Conservation (phyloP, 768 basidiomycete genomes). For the Clitopilus hobsonii region DNA sequence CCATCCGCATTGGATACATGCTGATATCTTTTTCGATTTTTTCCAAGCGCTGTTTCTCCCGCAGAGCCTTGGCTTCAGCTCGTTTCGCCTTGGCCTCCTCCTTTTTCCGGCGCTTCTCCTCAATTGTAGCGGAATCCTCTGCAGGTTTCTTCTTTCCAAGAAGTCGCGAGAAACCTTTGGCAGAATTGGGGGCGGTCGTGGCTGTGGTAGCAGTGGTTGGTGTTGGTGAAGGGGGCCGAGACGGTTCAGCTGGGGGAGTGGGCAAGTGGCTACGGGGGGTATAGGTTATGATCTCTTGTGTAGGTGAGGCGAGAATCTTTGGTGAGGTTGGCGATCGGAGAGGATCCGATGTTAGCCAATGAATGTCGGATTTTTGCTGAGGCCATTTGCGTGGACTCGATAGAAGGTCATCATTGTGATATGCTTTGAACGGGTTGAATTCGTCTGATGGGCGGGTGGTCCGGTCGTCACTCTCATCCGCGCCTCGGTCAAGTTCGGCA, state of each 20-base stretch:
- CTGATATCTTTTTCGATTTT: conserved; percentile 7
- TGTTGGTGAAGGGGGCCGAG: conserved; percentile 1
- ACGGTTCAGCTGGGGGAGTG: neutral
- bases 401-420: conserved; percentile 9
- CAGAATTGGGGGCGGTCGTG: conserved; percentile 11
- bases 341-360: conserved; percentile 8
- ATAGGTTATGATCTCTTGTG: neutral
- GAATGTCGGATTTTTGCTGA: conserved; percentile 20
- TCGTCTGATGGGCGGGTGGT: neutral
- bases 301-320: neutral
- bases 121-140: conserved; percentile 30
- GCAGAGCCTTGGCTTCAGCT: conserved; percentile 12
- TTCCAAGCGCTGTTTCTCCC: conserved; percentile 11
- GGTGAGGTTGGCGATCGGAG: conserved; percentile 1
- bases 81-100: conserved; percentile 1
- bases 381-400: conserved; percentile 21
- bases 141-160: conserved; percentile 30
- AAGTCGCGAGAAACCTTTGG: conserved; percentile 17
- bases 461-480: conserved; percentile 6
- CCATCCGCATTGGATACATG: conserved; percentile 4
- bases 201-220: neutral
- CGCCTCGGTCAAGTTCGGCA: neutral
- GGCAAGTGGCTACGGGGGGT: neutral
- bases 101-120: conserved; percentile 12
- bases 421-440: conserved; percentile 3